Percentiles rank a stretch among this genome's conserved stretches.
Evolutionary conservation across 495 filamentous ascomycete species (phyloP).

Genomic region (Saxophila tyrrhenica): DNA sequence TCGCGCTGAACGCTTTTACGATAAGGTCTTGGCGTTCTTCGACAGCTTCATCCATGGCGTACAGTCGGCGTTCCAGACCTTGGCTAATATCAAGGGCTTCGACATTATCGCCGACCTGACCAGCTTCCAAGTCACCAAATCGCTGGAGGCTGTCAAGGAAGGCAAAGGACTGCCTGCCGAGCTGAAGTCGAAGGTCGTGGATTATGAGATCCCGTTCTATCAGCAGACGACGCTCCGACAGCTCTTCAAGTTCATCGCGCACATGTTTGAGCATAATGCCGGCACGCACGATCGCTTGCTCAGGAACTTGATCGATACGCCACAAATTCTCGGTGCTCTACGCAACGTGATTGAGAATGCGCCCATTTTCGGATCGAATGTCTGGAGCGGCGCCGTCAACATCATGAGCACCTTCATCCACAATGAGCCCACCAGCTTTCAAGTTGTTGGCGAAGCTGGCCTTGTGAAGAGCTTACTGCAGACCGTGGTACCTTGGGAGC

Average conservation of each 20-base stretch:
- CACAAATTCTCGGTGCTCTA: conserved; percentile 64
- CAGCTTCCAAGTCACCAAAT: conserved; percentile 62
- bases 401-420: conserved; percentile 95
- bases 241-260: conserved; percentile 91
- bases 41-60: conserved; percentile 75
- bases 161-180: conserved; percentile 65
- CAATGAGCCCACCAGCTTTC: conserved; percentile 96
- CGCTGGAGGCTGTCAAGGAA: conserved; percentile 48
- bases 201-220: conserved; percentile 85
- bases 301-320: conserved; percentile 88
- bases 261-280: conserved; percentile 78
- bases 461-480: conserved; percentile 73
- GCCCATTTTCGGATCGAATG: conserved; percentile 68
- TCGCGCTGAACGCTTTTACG: conserved; percentile 70
- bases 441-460: conserved; percentile 87
- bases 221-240: conserved; percentile 86
- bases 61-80: conserved; percentile 64
- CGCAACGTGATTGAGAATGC: conserved; percentile 72
- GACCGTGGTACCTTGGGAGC: conserved; percentile 34
- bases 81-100: conserved; percentile 69
- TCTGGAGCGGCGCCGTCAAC: conserved; percentile 86
- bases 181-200: conserved; percentile 68
- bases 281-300: conserved; percentile 80
- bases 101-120: conserved; percentile 79
- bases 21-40: conserved; percentile 70